A percentile compares a stretch with the other conserved stretches of the same genome.
These are phyloP conservation scores for Xylaria grammica DNA, from an alignment of 495 filamentous ascomycete species.

Conservation along the genomic window DNA sequence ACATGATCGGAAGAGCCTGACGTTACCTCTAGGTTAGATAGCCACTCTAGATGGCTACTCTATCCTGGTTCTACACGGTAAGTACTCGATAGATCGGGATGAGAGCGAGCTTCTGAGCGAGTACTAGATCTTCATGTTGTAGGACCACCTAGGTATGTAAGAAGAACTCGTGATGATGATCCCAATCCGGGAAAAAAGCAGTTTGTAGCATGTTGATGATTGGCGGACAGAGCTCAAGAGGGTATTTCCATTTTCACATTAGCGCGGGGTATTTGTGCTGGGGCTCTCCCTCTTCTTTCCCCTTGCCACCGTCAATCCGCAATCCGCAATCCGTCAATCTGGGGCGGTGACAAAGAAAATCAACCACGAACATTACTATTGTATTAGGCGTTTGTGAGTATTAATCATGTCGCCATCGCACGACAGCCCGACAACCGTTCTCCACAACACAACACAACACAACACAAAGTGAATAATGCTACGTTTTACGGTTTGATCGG, in stretches of 20 bases:
- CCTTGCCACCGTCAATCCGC: neutral
- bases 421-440: slow-evolving; percentile 26
- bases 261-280: slow-evolving; percentile 11
- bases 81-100: too few species aligned
- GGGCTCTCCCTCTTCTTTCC: neutral
- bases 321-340: neutral
- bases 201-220: slow-evolving; percentile 16
- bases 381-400: slow-evolving; percentile 8
- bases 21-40: too few species aligned
- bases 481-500: too few species aligned
- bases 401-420: slow-evolving; percentile 26
- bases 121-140: too few species aligned
- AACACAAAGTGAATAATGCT: slow-evolving; percentile 10
- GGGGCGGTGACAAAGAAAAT: slow-evolving; percentile 14
- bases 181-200: slow-evolving; percentile 20
- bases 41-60: too few species aligned
- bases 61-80: neutral
- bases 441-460: slow-evolving; percentile 12
- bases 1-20: neutral
- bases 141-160: too few species aligned
- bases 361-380: slow-evolving; percentile 1
- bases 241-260: slow-evolving; percentile 13
- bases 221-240: slow-evolving; percentile 15
- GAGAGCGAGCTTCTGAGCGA: too few species aligned
- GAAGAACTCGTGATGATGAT: slow-evolving; percentile 2